Conservation (phyloP, 805 yeast species). For the Nakazawaea molendinolei region DNA sequence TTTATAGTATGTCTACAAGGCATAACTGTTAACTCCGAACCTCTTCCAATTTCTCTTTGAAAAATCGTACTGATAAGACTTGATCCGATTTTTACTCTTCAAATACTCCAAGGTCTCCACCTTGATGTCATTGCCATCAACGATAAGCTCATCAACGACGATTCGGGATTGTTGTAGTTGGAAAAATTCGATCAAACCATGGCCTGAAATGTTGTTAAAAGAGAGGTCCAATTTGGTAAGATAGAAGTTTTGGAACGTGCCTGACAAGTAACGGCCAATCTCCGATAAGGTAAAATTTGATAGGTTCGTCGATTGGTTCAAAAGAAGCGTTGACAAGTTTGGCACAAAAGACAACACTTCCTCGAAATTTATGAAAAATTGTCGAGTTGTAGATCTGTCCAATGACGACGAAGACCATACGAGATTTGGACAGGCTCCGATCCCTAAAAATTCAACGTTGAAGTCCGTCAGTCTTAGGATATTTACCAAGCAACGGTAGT, state of each 20-base stretch:
- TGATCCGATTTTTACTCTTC: neutral
- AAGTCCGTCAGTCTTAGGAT: conserved; percentile 3
- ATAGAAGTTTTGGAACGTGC: conserved; percentile 1
- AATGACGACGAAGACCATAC: conserved; percentile 5
- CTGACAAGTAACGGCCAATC: conserved; percentile 1
- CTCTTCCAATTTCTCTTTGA: conserved; percentile 2
- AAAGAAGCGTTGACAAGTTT: neutral
- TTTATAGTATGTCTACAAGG: too few relatives aligned
- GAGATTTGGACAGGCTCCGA: conserved; percentile 9
- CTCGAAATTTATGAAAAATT: conserved; percentile 1
- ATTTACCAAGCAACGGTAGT: neutral
- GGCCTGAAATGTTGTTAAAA: conserved; percentile 10
- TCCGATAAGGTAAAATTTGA: conserved; percentile 8
- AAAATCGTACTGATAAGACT: conserved; percentile 1
- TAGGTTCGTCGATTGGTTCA: conserved; percentile 6
- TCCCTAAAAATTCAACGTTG: conserved; percentile 1
- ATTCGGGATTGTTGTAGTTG: conserved; percentile 2
- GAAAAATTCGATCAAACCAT: conserved; percentile 11
- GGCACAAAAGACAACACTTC: too few relatives aligned
- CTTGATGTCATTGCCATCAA: conserved; percentile 10
- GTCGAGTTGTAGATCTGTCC: conserved; percentile 1
- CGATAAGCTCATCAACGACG: conserved; percentile 2
- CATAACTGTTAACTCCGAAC: conserved; percentile 6
- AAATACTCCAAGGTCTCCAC: conserved; percentile 5
- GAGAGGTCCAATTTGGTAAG: conserved; percentile 4